These are phyloP conservation scores for Ustilago shanxiensis DNA, from an alignment of 1,284 basidiomycete species.

Conservation along the genomic window DNA sequence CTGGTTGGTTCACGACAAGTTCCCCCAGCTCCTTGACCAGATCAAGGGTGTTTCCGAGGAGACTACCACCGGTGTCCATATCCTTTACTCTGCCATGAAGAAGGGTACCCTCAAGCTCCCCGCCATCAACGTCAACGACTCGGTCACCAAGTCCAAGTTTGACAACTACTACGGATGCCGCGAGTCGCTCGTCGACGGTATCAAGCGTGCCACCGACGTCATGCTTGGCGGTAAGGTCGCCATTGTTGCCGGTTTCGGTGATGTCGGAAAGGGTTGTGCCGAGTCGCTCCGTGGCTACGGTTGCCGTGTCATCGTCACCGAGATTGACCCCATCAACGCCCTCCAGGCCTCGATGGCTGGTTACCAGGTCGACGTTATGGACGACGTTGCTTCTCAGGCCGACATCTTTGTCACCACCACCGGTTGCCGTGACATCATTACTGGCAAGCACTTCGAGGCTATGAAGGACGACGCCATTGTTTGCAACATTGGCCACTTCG, in stretches of 20 bases:
- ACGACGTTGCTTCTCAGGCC: slow-evolving; percentile 87
- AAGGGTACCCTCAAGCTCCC: slow-evolving; percentile 96
- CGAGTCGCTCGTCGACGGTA: slow-evolving; percentile 99
- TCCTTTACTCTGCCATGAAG: slow-evolving; percentile 96
- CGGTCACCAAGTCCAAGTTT: slow-evolving; percentile 99
- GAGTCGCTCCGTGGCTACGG: slow-evolving; percentile 97
- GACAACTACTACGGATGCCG: slow-evolving; percentile 80
- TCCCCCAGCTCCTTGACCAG: slow-evolving; percentile 66
- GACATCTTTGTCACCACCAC: slow-evolving; percentile 99
- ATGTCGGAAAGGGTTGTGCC: slow-evolving; percentile 99
- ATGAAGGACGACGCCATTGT: slow-evolving; percentile 99
- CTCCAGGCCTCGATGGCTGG: slow-evolving; percentile 99
- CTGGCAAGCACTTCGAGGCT: slow-evolving; percentile 87
- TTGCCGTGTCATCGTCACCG: slow-evolving; percentile 93
- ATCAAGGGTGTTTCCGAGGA: slow-evolving; percentile 94
- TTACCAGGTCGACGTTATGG: slow-evolving; percentile 98
- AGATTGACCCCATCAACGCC: slow-evolving; percentile 99
- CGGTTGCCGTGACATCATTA: slow-evolving; percentile 98
- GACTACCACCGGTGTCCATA: slow-evolving; percentile 99
- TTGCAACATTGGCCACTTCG: slow-evolving; percentile 99
- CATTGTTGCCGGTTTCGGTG: slow-evolving; percentile 97
- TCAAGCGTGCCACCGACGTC: slow-evolving; percentile 99
- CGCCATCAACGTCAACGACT: slow-evolving; percentile 96
- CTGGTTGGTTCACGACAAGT: slow-evolving; percentile 90
- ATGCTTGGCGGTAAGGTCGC: slow-evolving; percentile 99